A percentile compares a stretch with the other conserved stretches of the same genome.
Conservation (phyloP, 352 stramenopile genomes). For the Aphanomyces astaci region DNA sequence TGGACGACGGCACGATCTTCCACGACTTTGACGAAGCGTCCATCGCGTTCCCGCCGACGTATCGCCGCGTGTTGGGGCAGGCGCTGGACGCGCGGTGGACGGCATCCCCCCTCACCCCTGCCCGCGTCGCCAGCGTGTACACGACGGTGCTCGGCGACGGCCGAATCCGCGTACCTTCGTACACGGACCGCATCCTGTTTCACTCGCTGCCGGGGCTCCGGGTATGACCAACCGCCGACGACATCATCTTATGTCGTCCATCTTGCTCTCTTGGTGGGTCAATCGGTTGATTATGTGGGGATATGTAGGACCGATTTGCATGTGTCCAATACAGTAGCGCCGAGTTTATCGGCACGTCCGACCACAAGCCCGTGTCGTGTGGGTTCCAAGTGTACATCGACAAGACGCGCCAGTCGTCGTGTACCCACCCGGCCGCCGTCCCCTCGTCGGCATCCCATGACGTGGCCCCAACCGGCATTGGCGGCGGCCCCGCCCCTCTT, state of each 20-base stretch:
- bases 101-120: background rate
- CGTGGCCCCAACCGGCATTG: background rate
- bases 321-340: conserved; percentile 73
- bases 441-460: no score
- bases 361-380: conserved; percentile 77
- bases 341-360: conserved; percentile 59
- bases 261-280: no score
- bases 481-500: no score
- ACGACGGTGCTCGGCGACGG: conserved; percentile 55
- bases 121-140: conserved; percentile 32
- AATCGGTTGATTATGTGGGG: no score
- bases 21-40: conserved; percentile 63
- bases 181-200: conserved; percentile 85
- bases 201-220: conserved; percentile 52
- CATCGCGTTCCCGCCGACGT: conserved; percentile 72
- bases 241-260: background rate
- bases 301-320: conserved; percentile 36
- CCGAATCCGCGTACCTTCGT: conserved; percentile 67
- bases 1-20: conserved; percentile 62
- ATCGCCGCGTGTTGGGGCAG: conserved; percentile 59
- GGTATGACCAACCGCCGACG: background rate
- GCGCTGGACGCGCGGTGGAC: conserved; percentile 25
- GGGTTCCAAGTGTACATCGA: conserved; percentile 42
- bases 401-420: background rate
- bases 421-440: background rate